These are phyloP conservation scores for Cercospora sojina DNA, from an alignment of 2,329 filamentous ascomycete species.

Conservation along the genomic window DNA sequence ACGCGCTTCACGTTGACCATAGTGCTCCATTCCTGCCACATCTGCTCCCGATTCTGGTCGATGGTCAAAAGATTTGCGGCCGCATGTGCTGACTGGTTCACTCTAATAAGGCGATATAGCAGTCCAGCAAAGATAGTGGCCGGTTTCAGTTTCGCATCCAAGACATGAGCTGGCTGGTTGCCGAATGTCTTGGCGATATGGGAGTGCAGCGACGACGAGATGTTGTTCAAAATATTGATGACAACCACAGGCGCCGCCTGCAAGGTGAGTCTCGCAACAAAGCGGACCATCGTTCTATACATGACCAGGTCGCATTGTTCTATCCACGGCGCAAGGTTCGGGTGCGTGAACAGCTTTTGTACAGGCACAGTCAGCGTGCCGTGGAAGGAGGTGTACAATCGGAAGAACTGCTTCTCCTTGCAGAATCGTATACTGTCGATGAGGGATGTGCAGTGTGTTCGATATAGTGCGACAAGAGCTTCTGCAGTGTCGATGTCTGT, in stretches of 20 bases:
- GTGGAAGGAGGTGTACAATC: slow-evolving; percentile 91
- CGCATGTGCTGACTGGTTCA: slow-evolving; percentile 91
- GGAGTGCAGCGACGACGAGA: slow-evolving; percentile 74
- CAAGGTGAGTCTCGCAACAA: slow-evolving; percentile 81
- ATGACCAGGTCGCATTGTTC: slow-evolving; percentile 92
- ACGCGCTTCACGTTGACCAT: slow-evolving; percentile 58
- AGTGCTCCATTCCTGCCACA: slow-evolving; percentile 88
- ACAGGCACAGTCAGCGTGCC: slow-evolving; percentile 96
- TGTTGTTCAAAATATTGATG: slow-evolving; percentile 80
- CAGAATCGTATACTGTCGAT: slow-evolving; percentile 95
- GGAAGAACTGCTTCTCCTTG: slow-evolving; percentile 95
- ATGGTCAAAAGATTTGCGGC: slow-evolving; percentile 90
- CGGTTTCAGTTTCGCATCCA: slow-evolving; percentile 82
- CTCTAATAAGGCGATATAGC: slow-evolving; percentile 80
- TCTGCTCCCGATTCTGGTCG: slow-evolving; percentile 84
- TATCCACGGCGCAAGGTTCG: slow-evolving; percentile 84
- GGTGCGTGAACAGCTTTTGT: slow-evolving; percentile 83
- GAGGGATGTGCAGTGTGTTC: slow-evolving; percentile 90
- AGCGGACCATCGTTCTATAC: slow-evolving; percentile 95
- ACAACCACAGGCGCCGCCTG: slow-evolving; percentile 89
- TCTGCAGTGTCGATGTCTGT: slow-evolving; percentile 86
- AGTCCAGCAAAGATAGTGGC: slow-evolving; percentile 86
- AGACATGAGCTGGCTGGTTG: slow-evolving; percentile 78
- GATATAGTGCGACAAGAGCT: slow-evolving; percentile 82
- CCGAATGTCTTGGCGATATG: slow-evolving; percentile 86